phyloP scores from a whole-genome alignment of 2,329 filamentous ascomycete species.

The Colletotrichum kahawae region DNA sequence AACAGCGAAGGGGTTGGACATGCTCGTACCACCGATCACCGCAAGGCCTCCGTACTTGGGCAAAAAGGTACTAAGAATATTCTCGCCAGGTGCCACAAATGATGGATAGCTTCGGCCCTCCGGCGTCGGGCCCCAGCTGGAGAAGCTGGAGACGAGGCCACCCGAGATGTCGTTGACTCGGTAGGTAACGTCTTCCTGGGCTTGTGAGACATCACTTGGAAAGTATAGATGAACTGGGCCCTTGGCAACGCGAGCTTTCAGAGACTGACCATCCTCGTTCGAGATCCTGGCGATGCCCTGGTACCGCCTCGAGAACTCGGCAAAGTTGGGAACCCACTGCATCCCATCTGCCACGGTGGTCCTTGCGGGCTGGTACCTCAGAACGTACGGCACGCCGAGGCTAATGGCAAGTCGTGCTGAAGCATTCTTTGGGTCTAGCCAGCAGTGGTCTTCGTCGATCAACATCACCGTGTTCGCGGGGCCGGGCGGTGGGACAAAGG shows the following conservation, averaged over 20 bases:
- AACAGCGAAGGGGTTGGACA: slow-evolving; percentile 22
- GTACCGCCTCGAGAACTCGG: not conserved
- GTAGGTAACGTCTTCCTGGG: not conserved
- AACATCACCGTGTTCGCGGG: not conserved
- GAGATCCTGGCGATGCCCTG: not conserved
- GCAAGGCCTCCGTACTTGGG: slow-evolving; percentile 7
- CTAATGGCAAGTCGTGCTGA: not conserved
- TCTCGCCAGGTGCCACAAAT: slow-evolving; percentile 22
- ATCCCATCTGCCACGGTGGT: not conserved
- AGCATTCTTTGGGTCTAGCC: not conserved
- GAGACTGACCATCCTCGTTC: not conserved
- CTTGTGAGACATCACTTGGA: not conserved
- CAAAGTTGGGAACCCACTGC: not conserved
- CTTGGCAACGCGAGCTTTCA: not conserved
- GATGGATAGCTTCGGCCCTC: slow-evolving; percentile 23
- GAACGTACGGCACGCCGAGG: not conserved
- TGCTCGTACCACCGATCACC: slow-evolving; percentile 22
- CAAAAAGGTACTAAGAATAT: slow-evolving; percentile 22
- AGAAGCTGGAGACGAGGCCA: not conserved
- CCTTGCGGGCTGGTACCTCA: not conserved
- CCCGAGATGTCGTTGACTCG: not conserved
- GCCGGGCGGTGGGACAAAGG: not conserved
- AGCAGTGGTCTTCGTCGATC: not conserved
- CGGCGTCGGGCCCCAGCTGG: slow-evolving; percentile 19
- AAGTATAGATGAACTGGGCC: not conserved